Evolutionary conservation across 352 stramenopile genomes (phyloP), one percentile per base, ranked within the genome.

Genomic region (Lagenidium sp.): DNA sequence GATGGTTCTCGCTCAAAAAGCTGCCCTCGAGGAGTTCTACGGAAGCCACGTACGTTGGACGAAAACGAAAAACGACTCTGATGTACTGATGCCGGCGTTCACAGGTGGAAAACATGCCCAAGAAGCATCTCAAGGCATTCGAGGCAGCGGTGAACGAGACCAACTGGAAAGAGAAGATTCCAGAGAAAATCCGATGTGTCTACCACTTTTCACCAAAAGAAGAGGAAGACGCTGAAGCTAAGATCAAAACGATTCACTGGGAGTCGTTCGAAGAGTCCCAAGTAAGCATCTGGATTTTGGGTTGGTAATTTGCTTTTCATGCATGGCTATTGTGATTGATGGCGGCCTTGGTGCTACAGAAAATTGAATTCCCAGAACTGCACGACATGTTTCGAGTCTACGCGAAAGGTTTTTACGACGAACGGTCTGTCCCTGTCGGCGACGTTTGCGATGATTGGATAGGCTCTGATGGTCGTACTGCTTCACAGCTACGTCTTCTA

Each of bases 151-250:
- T 85, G 36, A 57, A 41, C 6, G 75, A 85, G 52, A 68, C 73
- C 35, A 63, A 85, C 36, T 87, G 65, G 57, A 83, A 73, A 35
- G 62, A 68, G 20, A 85, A 87, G 57, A 64, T 87, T 22, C 65
- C 71, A 4, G 75, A 87, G 53, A 87, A 87, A 53, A 56, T 79
- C 36, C 75, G 75, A 41, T 87, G 75, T 46, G 63, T 84, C 20
- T 87, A 77, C 53, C 65, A 84, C 52, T 87, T 80, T 45, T 64
- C 71, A 20, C 58, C 74, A 40, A 83, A 82, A 37, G 44, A 75
- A 36, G 66, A 83, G 35, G 62, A 82, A 41, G 57, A 68, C 22
- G n/a, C n/a, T n/a, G n/a, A n/a, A n/a, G n/a, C n/a, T n/a, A n/a
- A n/a, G n/a, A 51, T 50, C 49, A 81, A 79, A 47, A 79, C 47